Conservation (phyloP, 2,329 filamentous ascomycete genomes). For the Diaporthe ilicicola region DNA sequence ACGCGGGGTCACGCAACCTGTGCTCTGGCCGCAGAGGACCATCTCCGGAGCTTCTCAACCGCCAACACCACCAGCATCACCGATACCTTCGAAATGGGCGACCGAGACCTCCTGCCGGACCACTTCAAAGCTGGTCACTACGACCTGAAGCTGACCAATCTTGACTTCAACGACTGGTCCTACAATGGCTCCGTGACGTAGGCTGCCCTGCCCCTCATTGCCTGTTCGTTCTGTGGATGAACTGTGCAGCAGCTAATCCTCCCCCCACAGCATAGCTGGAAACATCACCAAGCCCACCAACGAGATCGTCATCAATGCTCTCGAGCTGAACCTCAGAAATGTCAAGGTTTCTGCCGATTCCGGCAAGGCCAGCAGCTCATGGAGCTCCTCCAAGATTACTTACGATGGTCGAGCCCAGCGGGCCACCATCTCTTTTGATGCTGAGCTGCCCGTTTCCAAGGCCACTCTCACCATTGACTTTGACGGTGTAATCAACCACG, state of each 20-base stretch:
- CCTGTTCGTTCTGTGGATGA: no score
- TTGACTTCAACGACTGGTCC: conserved; percentile 78
- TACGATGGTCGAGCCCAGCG: conserved; percentile 89
- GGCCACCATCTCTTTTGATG: conserved; percentile 76
- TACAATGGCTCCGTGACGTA: conserved; percentile 83
- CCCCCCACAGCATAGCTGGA: conserved; percentile 69
- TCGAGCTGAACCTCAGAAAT: conserved; percentile 80
- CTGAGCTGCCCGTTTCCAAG: conserved; percentile 74
- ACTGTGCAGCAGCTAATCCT: neutral
- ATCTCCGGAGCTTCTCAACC: conserved; percentile 40
- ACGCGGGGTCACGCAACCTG: conserved; percentile 32
- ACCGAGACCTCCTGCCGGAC: conserved; percentile 70
- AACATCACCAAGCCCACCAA: conserved; percentile 76
- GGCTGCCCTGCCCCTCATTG: conserved; percentile 37
- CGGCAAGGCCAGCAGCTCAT: conserved; percentile 63
- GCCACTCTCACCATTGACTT: conserved; percentile 70
- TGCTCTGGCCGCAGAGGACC: conserved; percentile 26
- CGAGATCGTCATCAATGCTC: conserved; percentile 83
- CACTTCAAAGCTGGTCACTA: conserved; percentile 86
- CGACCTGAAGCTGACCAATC: conserved; percentile 78
- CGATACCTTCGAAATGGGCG: conserved; percentile 53
- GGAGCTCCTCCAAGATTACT: conserved; percentile 72
- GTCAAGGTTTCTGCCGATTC: conserved; percentile 68
- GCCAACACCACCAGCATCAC: neutral
- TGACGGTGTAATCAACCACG: conserved; percentile 83